A percentile compares a stretch with the other conserved stretches of the same genome.
Evolutionary conservation across 192 early-diverging fungal genomes (phyloP).

Genomic region (Lunasporangiospora selenospora): DNA sequence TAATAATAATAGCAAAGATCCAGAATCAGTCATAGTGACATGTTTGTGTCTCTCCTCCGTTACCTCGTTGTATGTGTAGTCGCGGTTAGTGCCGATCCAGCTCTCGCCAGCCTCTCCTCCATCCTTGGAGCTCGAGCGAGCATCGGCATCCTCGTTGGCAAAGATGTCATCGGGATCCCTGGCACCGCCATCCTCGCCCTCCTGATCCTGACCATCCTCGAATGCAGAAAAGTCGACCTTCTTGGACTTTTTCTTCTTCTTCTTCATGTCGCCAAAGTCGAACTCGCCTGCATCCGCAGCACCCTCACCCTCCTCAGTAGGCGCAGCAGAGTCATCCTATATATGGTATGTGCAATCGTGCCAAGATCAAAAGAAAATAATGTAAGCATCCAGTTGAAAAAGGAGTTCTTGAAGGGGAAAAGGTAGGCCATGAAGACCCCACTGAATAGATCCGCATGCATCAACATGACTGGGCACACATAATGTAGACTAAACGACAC

Average conservation of each 20-base stretch:
- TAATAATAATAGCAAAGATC: conserved; percentile 3
- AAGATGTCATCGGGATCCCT: conserved; percentile 61
- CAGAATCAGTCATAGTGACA: too few relatives aligned
- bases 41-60: too few relatives aligned
- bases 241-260: conserved; percentile 85
- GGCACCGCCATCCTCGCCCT: conserved; percentile 53
- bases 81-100: conserved; percentile 91
- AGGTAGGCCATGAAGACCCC: too few relatives aligned
- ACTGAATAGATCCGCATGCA: too few relatives aligned
- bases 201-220: conserved; percentile 73
- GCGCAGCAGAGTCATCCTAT: conserved; percentile 52
- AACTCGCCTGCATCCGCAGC: conserved; percentile 53
- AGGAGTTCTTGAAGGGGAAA: too few relatives aligned
- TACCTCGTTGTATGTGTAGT: conserved; percentile 94
- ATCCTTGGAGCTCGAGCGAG: conserved; percentile 42
- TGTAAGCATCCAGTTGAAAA: too few relatives aligned
- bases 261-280: conserved; percentile 73
- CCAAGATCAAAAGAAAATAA: neutral
- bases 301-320: conserved; percentile 48
- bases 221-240: conserved; percentile 77
- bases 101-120: conserved; percentile 64
- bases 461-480: too few relatives aligned
- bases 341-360: neutral
- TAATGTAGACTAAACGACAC: too few relatives aligned
- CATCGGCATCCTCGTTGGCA: conserved; percentile 54